A percentile compares a stretch with the other conserved stretches of the same genome.
Evolutionary conservation across 129 eudicot species (phyloP).

Genomic region (Lactuca sativa): DNA sequence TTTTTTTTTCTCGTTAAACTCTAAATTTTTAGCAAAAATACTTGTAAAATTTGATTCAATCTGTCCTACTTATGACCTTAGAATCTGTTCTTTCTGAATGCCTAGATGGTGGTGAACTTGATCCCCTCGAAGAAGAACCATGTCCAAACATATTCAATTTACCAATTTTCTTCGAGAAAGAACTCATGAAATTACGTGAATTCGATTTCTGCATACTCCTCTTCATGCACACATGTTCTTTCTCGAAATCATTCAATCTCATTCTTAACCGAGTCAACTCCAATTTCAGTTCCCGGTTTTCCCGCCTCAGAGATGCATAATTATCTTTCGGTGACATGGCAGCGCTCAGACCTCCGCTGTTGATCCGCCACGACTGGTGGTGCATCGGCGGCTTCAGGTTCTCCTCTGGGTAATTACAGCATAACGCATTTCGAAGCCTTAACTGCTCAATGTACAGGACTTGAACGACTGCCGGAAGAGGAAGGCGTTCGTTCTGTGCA

Average conservation of each 20-base stretch:
- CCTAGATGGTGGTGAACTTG: slow-evolving; percentile 86
- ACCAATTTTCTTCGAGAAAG: slow-evolving; percentile 70
- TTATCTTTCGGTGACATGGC: slow-evolving; percentile 96
- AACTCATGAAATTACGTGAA: slow-evolving; percentile 75
- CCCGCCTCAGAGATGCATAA: slow-evolving; percentile 87
- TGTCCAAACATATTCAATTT: slow-evolving; percentile 65
- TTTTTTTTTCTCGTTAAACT: neutral
- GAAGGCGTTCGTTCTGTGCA: slow-evolving; percentile 95
- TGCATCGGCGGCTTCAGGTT: slow-evolving; percentile 64
- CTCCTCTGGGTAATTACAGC: slow-evolving; percentile 63
- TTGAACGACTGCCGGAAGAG: slow-evolving; percentile 89
- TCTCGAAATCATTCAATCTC: slow-evolving; percentile 93
- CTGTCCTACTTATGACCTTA: slow-evolving; percentile 57
- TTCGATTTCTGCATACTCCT: slow-evolving; percentile 74
- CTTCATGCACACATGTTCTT: slow-evolving; percentile 97
- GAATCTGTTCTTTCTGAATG: slow-evolving; percentile 74
- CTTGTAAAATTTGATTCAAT: slow-evolving; percentile 23
- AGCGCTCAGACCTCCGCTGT: slow-evolving; percentile 91
- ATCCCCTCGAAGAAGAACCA: slow-evolving; percentile 76
- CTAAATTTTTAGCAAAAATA: neutral
- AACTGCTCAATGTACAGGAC: slow-evolving; percentile 88
- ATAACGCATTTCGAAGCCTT: slow-evolving; percentile 67
- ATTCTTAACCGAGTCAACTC: slow-evolving; percentile 88
- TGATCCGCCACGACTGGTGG: slow-evolving; percentile 91
- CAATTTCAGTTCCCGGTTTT: slow-evolving; percentile 85